Conservation (phyloP, 1,284 basidiomycete genomes). For the Sanghuangporus weigelae region DNA sequence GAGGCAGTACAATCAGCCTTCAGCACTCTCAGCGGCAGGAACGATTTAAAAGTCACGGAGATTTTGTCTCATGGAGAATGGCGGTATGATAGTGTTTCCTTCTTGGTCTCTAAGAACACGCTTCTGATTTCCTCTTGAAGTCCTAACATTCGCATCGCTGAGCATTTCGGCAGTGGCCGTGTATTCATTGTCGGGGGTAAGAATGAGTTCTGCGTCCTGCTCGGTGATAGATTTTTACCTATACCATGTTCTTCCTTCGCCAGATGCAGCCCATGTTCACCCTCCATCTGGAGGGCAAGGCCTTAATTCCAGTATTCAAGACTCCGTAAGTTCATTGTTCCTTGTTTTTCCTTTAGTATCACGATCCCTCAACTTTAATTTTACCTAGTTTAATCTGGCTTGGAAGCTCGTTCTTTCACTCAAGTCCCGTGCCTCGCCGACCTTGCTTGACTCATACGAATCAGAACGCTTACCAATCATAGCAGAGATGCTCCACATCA, state of each 20-base stretch:
- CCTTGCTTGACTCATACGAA: conserved; percentile 32
- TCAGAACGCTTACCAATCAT: conserved; percentile 36
- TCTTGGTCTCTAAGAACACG: background rate
- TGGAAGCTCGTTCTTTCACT: conserved; percentile 38
- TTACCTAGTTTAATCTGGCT: conserved; percentile 31
- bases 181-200: conserved; percentile 35
- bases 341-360: background rate
- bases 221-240: background rate
- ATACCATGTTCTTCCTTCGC: background rate
- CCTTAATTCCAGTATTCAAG: conserved; percentile 36
- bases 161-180: conserved; percentile 30
- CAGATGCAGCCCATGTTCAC: conserved; percentile 40
- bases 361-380: background rate
- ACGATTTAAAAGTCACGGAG: conserved; percentile 4
- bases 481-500: conserved; percentile 31
- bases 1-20: conserved; percentile 1
- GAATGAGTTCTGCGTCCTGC: background rate
- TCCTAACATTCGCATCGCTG: conserved; percentile 34
- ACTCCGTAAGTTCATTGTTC: conserved; percentile 28
- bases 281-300: conserved; percentile 43
- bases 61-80: conserved; percentile 8
- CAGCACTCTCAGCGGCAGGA: background rate
- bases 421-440: conserved; percentile 27
- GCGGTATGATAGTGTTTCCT: conserved; percentile 1
- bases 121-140: conserved; percentile 20